Base-by-base conservation (phyloP, 2,329 filamentous ascomycete genomes). In the Elsinoe perseae region DNA sequence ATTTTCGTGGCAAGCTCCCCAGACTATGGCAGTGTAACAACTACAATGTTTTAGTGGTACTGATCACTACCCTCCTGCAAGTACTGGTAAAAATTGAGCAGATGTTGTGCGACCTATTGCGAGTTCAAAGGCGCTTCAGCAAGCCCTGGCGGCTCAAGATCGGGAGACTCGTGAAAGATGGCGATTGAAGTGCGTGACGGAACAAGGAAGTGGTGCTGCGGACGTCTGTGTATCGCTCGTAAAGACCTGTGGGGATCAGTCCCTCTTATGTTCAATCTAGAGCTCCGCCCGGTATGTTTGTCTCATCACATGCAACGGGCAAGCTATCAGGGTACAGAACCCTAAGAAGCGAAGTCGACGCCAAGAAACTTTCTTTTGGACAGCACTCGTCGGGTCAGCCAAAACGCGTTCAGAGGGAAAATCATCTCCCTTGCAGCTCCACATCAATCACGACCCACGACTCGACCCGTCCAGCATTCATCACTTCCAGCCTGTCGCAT, bases 321-420 rank as follows among this genome's bases (percentile, higher is more conserved):
- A 20, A 52, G 48, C 48, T 52, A 44, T 25, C 23, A 25, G 48
- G 32, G 48, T 32, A 10, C 43, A 25, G 25, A n/a, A 34, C 32
- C 48, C 28, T 38, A 38, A 10, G 25, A 2, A n/a, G 2, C 25
- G 40, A 18, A 21, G 40, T 44, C n/a, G 20, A 25, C 16, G 40
- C 40, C 40, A 44, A 44, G 40, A 44, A 44, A 44, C 40, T 21
- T 44, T 44, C 23, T 25, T 44, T 44, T 44, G 20, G 34, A 25
- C 40, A 50, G 30, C 40, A 44, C 25, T 44, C 40, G 40, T 21
- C 23, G 40, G 10, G 10, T 18, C 48, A 25, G 30, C 48, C 16
- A 32, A 32, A 52, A 52, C 48, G 48, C 48, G 48, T 52, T 52
- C 25, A 52, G n/a, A 36, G 48, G 48, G 48, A 52, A 52, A 52